Percentiles rank a stretch among this genome's conserved stretches.
These are phyloP conservation scores for Rutstroemia sp. DNA, from an alignment of 2,329 filamentous ascomycete species.

Conservation along the genomic window DNA sequence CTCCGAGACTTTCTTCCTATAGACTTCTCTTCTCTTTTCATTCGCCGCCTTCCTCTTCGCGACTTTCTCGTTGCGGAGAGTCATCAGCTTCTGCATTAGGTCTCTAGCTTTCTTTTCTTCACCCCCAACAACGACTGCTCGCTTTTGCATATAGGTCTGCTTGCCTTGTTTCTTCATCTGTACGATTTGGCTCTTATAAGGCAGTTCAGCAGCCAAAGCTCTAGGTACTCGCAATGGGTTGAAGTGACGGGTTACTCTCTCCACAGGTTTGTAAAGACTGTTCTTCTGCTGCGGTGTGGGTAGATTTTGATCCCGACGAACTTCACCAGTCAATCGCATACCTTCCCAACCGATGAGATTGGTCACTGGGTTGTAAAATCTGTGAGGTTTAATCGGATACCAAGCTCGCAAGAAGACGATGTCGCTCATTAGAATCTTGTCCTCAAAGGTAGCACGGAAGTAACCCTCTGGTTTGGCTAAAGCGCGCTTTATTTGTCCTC, in stretches of 20 bases:
- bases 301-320: conserved; percentile 69
- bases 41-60: conserved; percentile 79
- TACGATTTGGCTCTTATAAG: conserved; percentile 87
- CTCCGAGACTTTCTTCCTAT: conserved; percentile 76
- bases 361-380: conserved; percentile 94
- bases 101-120: conserved; percentile 87
- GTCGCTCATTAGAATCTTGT: conserved; percentile 95
- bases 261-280: conserved; percentile 69
- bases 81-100: conserved; percentile 87
- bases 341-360: conserved; percentile 86
- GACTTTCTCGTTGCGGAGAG: conserved; percentile 82
- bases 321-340: conserved; percentile 91
- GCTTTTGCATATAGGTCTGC: conserved; percentile 88
- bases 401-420: conserved; percentile 94
- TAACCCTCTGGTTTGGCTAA: conserved; percentile 89
- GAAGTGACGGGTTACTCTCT: conserved; percentile 65
- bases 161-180: conserved; percentile 72
- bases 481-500: conserved; percentile 95
- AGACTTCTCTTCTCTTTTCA: conserved; percentile 74
- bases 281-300: conserved; percentile 75
- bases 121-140: conserved; percentile 75
- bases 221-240: conserved; percentile 68
- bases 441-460: conserved; percentile 96
- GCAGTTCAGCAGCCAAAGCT: conserved; percentile 73
- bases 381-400: conserved; percentile 91